Conservation (phyloP, 371 early-diverging fungal genomes). For the Actinomortierella ambigua region DNA sequence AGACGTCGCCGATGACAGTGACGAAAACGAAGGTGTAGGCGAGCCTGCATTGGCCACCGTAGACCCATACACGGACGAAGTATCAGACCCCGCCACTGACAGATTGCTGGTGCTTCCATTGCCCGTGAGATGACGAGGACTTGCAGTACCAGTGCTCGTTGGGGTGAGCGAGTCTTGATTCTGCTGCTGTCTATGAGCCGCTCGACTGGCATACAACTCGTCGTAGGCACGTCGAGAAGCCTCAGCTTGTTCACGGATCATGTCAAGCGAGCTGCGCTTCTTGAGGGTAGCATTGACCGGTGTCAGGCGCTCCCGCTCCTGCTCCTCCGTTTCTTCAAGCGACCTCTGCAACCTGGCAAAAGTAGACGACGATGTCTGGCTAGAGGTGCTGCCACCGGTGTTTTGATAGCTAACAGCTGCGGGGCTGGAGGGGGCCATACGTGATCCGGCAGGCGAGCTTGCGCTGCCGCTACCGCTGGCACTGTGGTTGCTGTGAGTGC, state of each 20-base stretch:
- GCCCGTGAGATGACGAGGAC: background rate
- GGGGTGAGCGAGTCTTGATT: too few relatives aligned
- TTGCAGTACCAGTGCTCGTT: too few relatives aligned
- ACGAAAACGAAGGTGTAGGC: constrained; percentile 38
- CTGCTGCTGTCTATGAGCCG: constrained; percentile 4
- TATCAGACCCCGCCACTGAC: constrained; percentile 24
- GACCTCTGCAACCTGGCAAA: background rate
- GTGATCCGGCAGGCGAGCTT: too few relatives aligned
- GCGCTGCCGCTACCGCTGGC: background rate
- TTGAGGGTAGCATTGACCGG: constrained; percentile 39
- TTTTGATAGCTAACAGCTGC: constrained; percentile 6
- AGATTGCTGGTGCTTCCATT: constrained; percentile 1
- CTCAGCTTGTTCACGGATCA: constrained; percentile 41
- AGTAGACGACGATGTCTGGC: constrained; percentile 6
- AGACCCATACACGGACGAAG: constrained; percentile 40
- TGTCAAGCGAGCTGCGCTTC: constrained; percentile 34
- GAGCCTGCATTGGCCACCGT: constrained; percentile 39
- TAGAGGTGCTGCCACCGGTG: constrained; percentile 24
- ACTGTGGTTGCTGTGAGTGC: constrained; percentile 3
- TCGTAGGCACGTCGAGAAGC: constrained; percentile 42
- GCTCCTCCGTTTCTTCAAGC: constrained; percentile 23
- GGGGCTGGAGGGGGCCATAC: too few relatives aligned
- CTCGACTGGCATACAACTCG: constrained; percentile 32
- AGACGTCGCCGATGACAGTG: constrained; percentile 23
- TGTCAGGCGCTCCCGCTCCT: constrained; percentile 26